These are phyloP conservation scores for Penicillium sp. DNA, from an alignment of 2,329 filamentous ascomycete genomes.

Conservation along the genomic window DNA sequence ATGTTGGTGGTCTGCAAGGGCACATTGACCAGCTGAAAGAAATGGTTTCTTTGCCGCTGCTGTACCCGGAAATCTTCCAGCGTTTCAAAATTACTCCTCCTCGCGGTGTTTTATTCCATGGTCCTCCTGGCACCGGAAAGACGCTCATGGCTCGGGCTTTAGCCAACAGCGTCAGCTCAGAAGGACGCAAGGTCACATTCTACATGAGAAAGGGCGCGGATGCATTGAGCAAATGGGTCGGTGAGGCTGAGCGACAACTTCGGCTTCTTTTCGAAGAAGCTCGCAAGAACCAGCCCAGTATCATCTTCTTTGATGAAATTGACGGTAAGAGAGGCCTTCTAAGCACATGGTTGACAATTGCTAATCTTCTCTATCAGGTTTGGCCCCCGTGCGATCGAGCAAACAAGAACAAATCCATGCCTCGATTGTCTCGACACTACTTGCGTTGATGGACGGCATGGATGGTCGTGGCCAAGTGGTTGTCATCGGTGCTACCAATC, in stretches of 20 bases:
- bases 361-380: constrained; percentile 31
- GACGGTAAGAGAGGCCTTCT: constrained; percentile 52
- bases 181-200: constrained; percentile 91
- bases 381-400: constrained; percentile 90
- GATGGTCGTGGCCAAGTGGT: constrained; percentile 96
- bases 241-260: constrained; percentile 91
- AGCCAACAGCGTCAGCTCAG: constrained; percentile 78
- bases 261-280: constrained; percentile 91
- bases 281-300: constrained; percentile 88
- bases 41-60: constrained; percentile 88
- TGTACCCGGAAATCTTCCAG: constrained; percentile 90
- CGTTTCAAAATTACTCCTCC: constrained; percentile 89
- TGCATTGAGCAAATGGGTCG: constrained; percentile 96
- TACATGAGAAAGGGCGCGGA: constrained; percentile 99
- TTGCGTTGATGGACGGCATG: constrained; percentile 96
- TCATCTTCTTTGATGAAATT: constrained; percentile 99
- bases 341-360: not conserved
- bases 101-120: constrained; percentile 89
- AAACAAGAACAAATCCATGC: constrained; percentile 99
- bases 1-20: constrained; percentile 81
- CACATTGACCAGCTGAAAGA: constrained; percentile 97
- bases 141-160: constrained; percentile 89
- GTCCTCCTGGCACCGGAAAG: constrained; percentile 93
- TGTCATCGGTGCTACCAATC: constrained; percentile 96
- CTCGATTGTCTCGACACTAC: constrained; percentile 88